These are phyloP conservation scores for Fusarium concolor DNA, from an alignment of 2,329 filamentous ascomycete species.

Conservation along the genomic window DNA sequence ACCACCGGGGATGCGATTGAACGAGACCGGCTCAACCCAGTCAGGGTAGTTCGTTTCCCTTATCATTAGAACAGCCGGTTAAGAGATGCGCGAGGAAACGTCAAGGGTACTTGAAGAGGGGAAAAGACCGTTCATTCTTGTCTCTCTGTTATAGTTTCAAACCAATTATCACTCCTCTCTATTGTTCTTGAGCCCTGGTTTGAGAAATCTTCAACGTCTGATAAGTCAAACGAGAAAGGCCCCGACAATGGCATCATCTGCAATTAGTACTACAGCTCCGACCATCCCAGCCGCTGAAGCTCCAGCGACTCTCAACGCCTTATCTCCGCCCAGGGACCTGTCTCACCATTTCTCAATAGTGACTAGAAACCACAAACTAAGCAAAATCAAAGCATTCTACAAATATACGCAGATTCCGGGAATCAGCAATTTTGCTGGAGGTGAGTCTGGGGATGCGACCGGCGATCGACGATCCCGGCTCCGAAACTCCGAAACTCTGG, in stretches of 20 bases:
- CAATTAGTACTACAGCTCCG: conserved; percentile 24
- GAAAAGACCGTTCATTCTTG: conserved; percentile 2
- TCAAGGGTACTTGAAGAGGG: conserved; percentile 33
- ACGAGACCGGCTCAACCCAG: conserved; percentile 11
- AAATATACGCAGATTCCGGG: conserved; percentile 79
- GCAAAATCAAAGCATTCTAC: conserved; percentile 83
- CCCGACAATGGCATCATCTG: conserved; percentile 37
- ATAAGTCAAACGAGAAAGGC: not conserved
- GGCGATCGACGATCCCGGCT: not conserved
- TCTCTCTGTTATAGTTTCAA: conserved; percentile 15
- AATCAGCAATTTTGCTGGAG: conserved; percentile 72
- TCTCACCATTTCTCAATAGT: conserved; percentile 81
- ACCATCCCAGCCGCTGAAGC: conserved; percentile 10
- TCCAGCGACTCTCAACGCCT: conserved; percentile 20
- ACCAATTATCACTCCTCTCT: not conserved
- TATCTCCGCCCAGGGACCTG: conserved; percentile 72
- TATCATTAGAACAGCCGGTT: conserved; percentile 13
- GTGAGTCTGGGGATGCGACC: conserved; percentile 52
- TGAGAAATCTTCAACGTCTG: not conserved
- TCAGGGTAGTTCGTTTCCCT: conserved; percentile 13
- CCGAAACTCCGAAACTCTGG: conserved; percentile 11
- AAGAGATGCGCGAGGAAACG: conserved; percentile 9
- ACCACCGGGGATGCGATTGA: conserved; percentile 35
- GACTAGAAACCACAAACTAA: conserved; percentile 73
- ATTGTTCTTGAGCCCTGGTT: not conserved